phyloP scores from a whole-genome alignment of 1,139 yeast species.

The Magnusiomyces paraingens region DNA sequence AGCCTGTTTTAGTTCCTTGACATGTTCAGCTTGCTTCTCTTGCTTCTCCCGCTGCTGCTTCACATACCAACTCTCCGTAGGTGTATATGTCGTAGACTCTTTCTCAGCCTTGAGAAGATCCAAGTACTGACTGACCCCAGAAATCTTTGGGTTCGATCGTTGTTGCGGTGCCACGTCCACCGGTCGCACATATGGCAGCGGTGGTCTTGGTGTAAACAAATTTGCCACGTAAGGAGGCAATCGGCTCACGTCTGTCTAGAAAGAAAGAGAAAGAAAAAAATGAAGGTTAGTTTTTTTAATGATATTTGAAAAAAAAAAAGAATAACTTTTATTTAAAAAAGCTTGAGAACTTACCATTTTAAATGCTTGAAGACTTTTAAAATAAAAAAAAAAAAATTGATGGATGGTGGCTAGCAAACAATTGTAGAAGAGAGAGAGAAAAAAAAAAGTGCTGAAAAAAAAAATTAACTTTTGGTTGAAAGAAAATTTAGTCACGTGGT shows the following conservation, averaged over 20 bases:
- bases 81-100: slow-evolving; percentile 24
- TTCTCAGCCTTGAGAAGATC: slow-evolving; percentile 35
- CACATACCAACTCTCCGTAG: slow-evolving; percentile 36
- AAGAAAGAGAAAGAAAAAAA: no score
- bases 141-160: slow-evolving; percentile 45
- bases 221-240: slow-evolving; percentile 60
- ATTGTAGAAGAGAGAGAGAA: no score
- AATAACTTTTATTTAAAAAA: no score
- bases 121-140: slow-evolving; percentile 46
- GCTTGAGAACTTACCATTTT: no score
- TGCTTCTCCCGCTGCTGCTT: slow-evolving; percentile 33
- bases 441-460: no score
- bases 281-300: no score
- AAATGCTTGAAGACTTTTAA: no score
- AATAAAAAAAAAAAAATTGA: no score
- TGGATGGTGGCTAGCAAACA: no score
- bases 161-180: slow-evolving; percentile 48
- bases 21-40: slow-evolving; percentile 30
- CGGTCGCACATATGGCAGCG: slow-evolving; percentile 50
- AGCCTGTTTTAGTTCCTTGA: slow-evolving; percentile 31
- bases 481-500: no score
- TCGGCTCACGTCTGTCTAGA: slow-evolving; percentile 40
- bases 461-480: no score
- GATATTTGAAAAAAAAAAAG: no score
- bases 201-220: slow-evolving; percentile 65